Percentiles rank a stretch among this genome's conserved stretches.
Conservation (phyloP, 2,329 filamentous ascomycete genomes). For the Fonsecaea pugnacius region DNA sequence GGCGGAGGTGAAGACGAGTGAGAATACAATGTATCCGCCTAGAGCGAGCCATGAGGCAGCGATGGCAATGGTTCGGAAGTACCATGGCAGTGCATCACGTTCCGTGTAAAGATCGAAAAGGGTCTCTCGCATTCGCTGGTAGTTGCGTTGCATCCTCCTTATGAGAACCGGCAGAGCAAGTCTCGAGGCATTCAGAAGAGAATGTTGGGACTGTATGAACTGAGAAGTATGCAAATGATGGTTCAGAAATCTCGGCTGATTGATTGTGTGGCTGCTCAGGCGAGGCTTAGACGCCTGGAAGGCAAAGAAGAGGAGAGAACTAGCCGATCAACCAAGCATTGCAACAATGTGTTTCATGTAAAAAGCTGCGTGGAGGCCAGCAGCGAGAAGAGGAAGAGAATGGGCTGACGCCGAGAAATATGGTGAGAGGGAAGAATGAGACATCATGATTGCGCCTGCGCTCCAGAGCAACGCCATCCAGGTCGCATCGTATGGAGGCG, state of each 20-base stretch:
- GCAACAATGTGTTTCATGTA: not conserved
- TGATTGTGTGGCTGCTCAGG: not conserved
- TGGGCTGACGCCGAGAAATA: constrained; percentile 2
- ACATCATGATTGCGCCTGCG: constrained; percentile 2
- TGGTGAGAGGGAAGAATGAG: constrained; percentile 21
- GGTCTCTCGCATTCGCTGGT: constrained; percentile 32
- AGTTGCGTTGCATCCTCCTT: constrained; percentile 29
- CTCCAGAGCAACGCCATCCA: constrained; percentile 7
- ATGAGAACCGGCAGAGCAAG: constrained; percentile 7
- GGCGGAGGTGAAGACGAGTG: constrained; percentile 32
- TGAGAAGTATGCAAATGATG: not conserved
- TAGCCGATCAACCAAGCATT: not conserved
- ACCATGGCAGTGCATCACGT: constrained; percentile 34
- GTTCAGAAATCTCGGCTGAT: constrained; percentile 2
- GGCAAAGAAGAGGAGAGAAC: not conserved
- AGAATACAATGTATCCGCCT: constrained; percentile 36
- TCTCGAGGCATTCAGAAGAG: constrained; percentile 22
- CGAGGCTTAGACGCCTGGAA: constrained; percentile 1
- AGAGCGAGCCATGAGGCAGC: constrained; percentile 35
- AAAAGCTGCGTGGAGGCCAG: not conserved
- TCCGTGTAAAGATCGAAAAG: constrained; percentile 36
- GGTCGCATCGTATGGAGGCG: constrained; percentile 13
- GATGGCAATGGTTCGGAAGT: constrained; percentile 30
- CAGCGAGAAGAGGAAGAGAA: not conserved
- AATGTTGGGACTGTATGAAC: not conserved